Base-by-base conservation (phyloP, 495 filamentous ascomycete genomes). In the Aspergillus cristatus region DNA sequence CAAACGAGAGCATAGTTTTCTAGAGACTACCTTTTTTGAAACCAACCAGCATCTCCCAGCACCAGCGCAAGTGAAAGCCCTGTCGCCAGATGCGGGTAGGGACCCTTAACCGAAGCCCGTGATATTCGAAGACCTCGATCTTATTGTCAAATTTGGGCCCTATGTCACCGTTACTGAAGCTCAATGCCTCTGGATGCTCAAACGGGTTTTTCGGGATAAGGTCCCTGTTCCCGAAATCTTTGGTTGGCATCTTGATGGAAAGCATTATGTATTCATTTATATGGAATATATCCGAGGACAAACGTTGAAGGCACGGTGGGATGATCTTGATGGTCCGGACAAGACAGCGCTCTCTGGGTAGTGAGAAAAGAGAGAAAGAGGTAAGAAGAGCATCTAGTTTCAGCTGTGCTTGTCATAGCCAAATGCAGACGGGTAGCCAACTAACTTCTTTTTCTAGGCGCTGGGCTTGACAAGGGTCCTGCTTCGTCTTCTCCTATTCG, bases 171-270 rank as follows among this genome's bases (percentile, higher is more conserved):
- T 59, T 37, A 51, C 52, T 24, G 64, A 71, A 47, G 70, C 60
- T 12, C 62, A 62, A 44, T 61, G 53, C 48, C 60, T 69, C 13
- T 62, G 60, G 54, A 54, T 59, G 32, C 52, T 72, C 37, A 50
- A 55, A 47, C 45, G 41, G 38, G 33, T 47, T 24, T 55, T 68
- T 47, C 25, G 42, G 6, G 46, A 53, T 31, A 20, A 33, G 28
- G 54, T 70, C 29, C 66, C 67, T 16, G 62, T 68, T 7, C 67
- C 67, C 1, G 66, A 75, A 38, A 41, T 71, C 15, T 71, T 63
- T 49, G 63, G 65, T 6, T 72, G 65, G 64, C 52, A 54, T 15
- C 51, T 57, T 18, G 66, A 71, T 38, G 47, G 50, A 7, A 46
- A 53, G 16, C 47, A 59, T 34, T 42, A 47, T 37, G 51, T 57